phyloP scores from a whole-genome alignment of 345 rosid species.

The Toxicodendron radicans region DNA sequence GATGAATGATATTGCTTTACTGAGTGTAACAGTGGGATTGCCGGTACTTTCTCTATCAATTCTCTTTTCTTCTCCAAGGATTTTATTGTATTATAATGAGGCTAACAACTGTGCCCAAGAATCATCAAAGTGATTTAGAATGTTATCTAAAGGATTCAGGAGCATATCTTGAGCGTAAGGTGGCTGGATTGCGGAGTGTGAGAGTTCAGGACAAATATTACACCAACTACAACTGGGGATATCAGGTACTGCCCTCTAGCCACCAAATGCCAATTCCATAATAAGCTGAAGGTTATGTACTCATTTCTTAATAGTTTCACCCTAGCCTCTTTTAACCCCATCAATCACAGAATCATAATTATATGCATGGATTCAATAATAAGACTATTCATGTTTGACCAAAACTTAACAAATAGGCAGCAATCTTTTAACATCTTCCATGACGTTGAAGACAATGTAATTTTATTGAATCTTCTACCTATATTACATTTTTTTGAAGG shows the following conservation, averaged over 20 bases:
- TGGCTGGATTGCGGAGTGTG: slow-evolving; percentile 38
- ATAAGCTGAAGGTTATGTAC: background rate
- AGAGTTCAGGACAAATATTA: slow-evolving; percentile 29
- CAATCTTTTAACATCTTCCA: background rate
- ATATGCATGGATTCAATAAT: background rate
- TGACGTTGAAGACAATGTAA: background rate
- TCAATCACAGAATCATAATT: background rate
- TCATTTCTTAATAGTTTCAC: background rate
- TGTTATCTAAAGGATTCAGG: slow-evolving; percentile 51
- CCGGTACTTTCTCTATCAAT: slow-evolving; percentile 36
- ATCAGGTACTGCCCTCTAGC: slow-evolving; percentile 42
- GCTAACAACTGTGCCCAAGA: background rate
- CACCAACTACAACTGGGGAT: slow-evolving; percentile 50
- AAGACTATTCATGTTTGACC: background rate
- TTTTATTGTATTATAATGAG: background rate
- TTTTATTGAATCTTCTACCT: background rate
- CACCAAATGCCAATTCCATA: background rate
- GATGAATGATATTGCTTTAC: slow-evolving; percentile 41
- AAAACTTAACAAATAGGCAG: background rate
- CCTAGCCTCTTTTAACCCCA: background rate
- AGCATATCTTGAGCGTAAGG: slow-evolving; percentile 45
- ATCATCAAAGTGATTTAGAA: background rate
- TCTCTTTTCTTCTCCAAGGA: background rate
- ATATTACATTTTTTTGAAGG: slow-evolving; percentile 22
- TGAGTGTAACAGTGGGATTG: slow-evolving; percentile 53